Evolutionary conservation across 139 green algal species (phyloP).

Genomic region (Zygnema circumcarinatum): DNA sequence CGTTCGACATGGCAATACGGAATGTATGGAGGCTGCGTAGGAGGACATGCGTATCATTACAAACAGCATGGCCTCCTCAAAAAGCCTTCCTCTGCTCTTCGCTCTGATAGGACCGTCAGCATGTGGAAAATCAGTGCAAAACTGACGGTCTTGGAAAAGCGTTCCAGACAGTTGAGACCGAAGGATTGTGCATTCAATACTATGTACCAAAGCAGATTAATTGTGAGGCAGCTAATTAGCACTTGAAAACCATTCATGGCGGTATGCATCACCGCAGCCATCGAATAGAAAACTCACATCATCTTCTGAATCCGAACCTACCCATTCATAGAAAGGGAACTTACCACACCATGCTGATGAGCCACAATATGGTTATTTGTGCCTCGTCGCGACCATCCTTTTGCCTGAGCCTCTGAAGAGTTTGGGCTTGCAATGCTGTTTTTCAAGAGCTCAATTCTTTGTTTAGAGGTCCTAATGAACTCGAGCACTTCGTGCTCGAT

Average conservation of each 20-base stretch:
- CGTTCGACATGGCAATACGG: too few species aligned
- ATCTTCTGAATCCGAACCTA: too few species aligned
- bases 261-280: too few species aligned
- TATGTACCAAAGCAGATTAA: too few species aligned
- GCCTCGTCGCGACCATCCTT: background rate
- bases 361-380: slow-evolving; percentile 69
- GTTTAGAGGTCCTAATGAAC: slow-evolving; percentile 15
- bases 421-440: slow-evolving; percentile 15
- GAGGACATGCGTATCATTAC: slow-evolving; percentile 8
- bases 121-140: background rate
- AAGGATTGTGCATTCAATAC: too few species aligned
- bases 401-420: background rate
- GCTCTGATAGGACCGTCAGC: slow-evolving; percentile 3
- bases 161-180: background rate
- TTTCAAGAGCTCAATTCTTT: slow-evolving; percentile 38
- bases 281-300: too few species aligned
- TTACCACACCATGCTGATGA: slow-evolving; percentile 79
- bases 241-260: too few species aligned
- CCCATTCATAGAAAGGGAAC: slow-evolving; percentile 15
- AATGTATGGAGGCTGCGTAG: slow-evolving; percentile 21
- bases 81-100: background rate
- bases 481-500: slow-evolving; percentile 54
- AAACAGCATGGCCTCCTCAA: slow-evolving; percentile 10
- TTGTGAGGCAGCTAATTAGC: too few species aligned
- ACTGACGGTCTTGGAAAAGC: slow-evolving; percentile 11